A percentile compares a stretch with the other conserved stretches of the same genome.
phyloP scores from a whole-genome alignment of 2,329 filamentous ascomycete species.

The Alternaria arborescens region DNA sequence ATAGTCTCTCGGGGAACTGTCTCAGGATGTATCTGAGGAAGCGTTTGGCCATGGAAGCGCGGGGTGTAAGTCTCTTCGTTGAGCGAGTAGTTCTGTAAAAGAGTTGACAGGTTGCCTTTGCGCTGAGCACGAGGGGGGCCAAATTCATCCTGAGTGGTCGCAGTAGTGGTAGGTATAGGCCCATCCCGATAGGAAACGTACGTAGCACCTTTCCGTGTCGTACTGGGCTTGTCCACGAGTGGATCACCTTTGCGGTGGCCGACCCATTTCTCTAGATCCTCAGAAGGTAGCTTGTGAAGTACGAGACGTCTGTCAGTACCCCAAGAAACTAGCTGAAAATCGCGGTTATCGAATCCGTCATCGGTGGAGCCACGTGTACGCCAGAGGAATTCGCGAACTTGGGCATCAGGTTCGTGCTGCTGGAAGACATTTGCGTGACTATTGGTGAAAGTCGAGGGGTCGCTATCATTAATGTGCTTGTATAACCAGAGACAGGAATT shows the following conservation, averaged over 20 bases:
- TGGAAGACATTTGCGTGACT: constrained; percentile 59
- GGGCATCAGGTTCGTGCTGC: constrained; percentile 60
- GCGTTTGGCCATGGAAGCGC: constrained; percentile 16
- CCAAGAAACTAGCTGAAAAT: constrained; percentile 95
- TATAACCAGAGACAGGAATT: constrained; percentile 87
- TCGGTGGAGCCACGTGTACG: constrained; percentile 73
- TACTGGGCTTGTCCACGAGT: constrained; percentile 69
- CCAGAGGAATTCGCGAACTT: constrained; percentile 94
- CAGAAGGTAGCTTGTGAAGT: constrained; percentile 75
- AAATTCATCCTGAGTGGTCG: constrained; percentile 27
- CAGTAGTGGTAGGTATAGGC: constrained; percentile 28
- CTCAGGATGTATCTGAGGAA: constrained; percentile 13
- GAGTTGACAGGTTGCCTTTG: constrained; percentile 38
- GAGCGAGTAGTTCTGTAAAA: constrained; percentile 35
- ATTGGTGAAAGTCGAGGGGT: constrained; percentile 29
- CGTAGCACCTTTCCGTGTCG: constrained; percentile 82
- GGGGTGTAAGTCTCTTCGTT: constrained; percentile 22
- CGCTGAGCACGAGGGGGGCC: constrained; percentile 29
- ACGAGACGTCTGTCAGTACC: constrained; percentile 84
- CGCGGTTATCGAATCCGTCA: constrained; percentile 78
- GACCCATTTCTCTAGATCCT: constrained; percentile 69
- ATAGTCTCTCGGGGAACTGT: constrained; percentile 51
- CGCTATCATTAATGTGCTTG: constrained; percentile 65
- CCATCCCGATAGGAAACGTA: constrained; percentile 84
- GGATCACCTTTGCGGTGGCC: constrained; percentile 76